A percentile compares a stretch with the other conserved stretches of the same genome.
phyloP scores from a whole-genome alignment of 768 basidiomycete genomes.

The Pleurotus ostreatus region DNA sequence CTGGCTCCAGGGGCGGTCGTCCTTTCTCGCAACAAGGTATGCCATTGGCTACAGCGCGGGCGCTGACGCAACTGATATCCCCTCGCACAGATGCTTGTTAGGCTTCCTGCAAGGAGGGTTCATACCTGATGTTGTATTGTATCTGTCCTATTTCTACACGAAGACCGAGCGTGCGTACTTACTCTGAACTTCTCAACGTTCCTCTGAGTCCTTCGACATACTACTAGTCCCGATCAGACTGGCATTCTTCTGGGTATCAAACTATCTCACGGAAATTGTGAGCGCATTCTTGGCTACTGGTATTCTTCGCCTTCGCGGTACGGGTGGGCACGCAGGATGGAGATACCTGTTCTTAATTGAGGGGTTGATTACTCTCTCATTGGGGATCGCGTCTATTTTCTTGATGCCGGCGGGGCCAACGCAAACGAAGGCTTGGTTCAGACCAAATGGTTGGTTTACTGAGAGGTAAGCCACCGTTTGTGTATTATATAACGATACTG shows the following conservation, averaged over 20 bases:
- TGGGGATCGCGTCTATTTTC: conserved; percentile 50
- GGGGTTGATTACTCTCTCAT: conserved; percentile 42
- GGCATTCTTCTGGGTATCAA: conserved; percentile 65
- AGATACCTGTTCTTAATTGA: conserved; percentile 56
- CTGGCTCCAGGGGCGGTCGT: conserved; percentile 48
- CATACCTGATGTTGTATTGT: conserved; percentile 63
- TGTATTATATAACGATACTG: not conserved
- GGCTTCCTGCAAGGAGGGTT: conserved; percentile 65
- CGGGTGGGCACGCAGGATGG: conserved; percentile 53
- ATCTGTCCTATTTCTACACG: conserved; percentile 64
- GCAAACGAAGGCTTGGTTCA: conserved; percentile 55
- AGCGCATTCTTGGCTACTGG: conserved; percentile 65
- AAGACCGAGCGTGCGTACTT: conserved; percentile 43
- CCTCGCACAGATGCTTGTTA: conserved; percentile 36
- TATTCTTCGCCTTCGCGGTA: conserved; percentile 49
- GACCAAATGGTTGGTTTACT: conserved; percentile 64
- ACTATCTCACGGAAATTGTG: conserved; percentile 49
- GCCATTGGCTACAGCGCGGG: no score
- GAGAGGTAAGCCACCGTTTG: conserved; percentile 36
- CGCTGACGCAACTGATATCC: no score
- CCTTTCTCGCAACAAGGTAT: conserved; percentile 53
- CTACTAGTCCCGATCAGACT: conserved; percentile 55
- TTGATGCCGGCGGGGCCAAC: conserved; percentile 62
- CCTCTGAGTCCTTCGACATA: not conserved
- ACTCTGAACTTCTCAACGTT: not conserved